Base-by-base conservation (phyloP, 352 stramenopile genomes). In the Thalassiosira gravida region DNA sequence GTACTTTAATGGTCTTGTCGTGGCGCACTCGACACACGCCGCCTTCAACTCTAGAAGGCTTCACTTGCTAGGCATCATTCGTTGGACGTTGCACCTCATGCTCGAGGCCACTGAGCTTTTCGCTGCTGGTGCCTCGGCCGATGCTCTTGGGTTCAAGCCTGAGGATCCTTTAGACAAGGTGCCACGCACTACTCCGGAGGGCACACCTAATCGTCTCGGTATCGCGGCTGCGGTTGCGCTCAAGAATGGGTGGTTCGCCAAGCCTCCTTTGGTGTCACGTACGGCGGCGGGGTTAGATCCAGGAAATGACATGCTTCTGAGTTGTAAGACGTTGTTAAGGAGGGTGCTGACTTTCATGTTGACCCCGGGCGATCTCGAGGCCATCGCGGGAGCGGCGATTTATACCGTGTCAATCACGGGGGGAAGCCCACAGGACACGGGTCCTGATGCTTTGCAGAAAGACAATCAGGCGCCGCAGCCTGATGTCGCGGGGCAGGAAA, bases 31-130 rank as follows among this genome's bases (percentile, higher is more conserved):
- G 52, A 80, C 85, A 8, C 89, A 95, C 68, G 90, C 90, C 52
- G 84, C 86, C 3, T 95, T 94, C 61, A 95, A 95, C 66, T 91
- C 90, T 20, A 80, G 90, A 20, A 65, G 90, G 20, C 67, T 95
- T 16, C 89, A 95, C 77, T 70, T 92, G 44, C 67, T 94, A 35
- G 87, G 86, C 7, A 92, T 95, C 35, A 88, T 94, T 25, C 65
- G 85, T 42, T 95, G 90, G 90, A 90, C 82, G 1, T 63, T 95
- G 22, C 89, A 95, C 74, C 65, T 95, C 0, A 93, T 95, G 86
- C 69, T 95, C 8, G 90, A 95, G 62, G 89, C 87, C 27, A 86
- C 89, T 30, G 88, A 92, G 59, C 68, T 95, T 8, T 95, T 90
- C 68, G 85, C 80, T 20, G 67, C 75, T 25, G 82, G 83, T 52